Evolutionary conservation across 2,329 filamentous ascomycete species (phyloP).

Genomic region (Ceratocystis albifundus): DNA sequence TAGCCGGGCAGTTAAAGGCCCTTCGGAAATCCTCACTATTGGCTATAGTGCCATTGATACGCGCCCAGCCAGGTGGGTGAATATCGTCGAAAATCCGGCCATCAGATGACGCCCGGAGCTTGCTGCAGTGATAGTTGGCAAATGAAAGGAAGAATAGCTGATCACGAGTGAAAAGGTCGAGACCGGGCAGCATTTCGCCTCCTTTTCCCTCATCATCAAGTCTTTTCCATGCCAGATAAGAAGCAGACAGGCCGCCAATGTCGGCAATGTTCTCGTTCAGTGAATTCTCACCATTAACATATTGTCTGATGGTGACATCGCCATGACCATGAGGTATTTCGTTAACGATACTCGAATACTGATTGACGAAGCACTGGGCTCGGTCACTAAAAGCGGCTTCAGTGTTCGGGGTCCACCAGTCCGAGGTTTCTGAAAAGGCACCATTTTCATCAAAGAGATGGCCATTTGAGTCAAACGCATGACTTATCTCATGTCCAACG

Average conservation of each 20-base stretch:
- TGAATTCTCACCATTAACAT: slow-evolving; percentile 52
- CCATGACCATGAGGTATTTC: not conserved
- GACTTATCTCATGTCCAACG: slow-evolving; percentile 57
- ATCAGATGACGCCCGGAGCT: slow-evolving; percentile 47
- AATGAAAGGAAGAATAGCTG: slow-evolving; percentile 60
- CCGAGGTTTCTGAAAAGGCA: slow-evolving; percentile 37
- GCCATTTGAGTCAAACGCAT: slow-evolving; percentile 57
- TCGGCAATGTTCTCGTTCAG: slow-evolving; percentile 63
- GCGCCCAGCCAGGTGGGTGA: slow-evolving; percentile 52
- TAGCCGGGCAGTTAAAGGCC: slow-evolving; percentile 53
- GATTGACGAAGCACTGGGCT: slow-evolving; percentile 55
- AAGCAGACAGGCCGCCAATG: slow-evolving; percentile 51
- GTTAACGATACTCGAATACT: slow-evolving; percentile 37
- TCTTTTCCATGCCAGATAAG: slow-evolving; percentile 55
- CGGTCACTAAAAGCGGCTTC: slow-evolving; percentile 46
- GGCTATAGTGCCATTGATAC: slow-evolving; percentile 51
- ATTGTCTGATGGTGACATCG: slow-evolving; percentile 35
- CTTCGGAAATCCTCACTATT: slow-evolving; percentile 58
- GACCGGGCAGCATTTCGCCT: slow-evolving; percentile 45
- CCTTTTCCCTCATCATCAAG: slow-evolving; percentile 38
- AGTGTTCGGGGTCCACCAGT: slow-evolving; percentile 56
- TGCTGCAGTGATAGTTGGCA: slow-evolving; percentile 55
- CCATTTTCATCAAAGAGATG: slow-evolving; percentile 53
- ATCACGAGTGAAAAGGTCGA: slow-evolving; percentile 52
- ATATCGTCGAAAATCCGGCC: slow-evolving; percentile 50